Evolutionary conservation across 2,329 filamentous ascomycete species (phyloP).

Genomic region (Aureobasidium vineae): DNA sequence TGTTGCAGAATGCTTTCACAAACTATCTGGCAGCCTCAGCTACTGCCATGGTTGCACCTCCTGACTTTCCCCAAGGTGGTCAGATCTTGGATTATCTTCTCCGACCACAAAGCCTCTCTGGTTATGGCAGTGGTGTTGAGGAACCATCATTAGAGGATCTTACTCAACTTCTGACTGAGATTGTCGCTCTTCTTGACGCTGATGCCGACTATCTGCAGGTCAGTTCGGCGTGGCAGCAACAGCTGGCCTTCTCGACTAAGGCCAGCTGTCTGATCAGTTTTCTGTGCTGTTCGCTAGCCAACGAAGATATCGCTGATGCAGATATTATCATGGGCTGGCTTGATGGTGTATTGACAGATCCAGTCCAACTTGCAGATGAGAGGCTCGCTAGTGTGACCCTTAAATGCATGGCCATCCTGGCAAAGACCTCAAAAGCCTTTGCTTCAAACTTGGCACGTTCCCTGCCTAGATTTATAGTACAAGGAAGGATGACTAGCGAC

Average conservation of each 20-base stretch:
- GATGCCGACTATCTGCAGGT: constrained; percentile 87
- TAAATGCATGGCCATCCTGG: constrained; percentile 77
- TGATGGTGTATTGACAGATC: constrained; percentile 75
- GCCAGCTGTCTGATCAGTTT: constrained; percentile 77
- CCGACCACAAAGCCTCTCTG: neutral
- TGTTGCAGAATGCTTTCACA: constrained; percentile 86
- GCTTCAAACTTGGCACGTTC: constrained; percentile 75
- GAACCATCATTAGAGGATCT: constrained; percentile 51
- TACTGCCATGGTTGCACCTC: constrained; percentile 67
- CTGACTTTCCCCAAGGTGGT: constrained; percentile 56
- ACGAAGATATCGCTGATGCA: constrained; percentile 75
- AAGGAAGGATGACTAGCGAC: constrained; percentile 67
- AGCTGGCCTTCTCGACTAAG: constrained; percentile 81
- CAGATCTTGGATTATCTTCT: constrained; percentile 65
- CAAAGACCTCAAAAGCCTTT: constrained; percentile 68
- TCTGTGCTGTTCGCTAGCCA: constrained; percentile 78
- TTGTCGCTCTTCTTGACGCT: constrained; percentile 83
- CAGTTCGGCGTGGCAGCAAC: constrained; percentile 82
- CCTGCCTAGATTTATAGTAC: constrained; percentile 83
- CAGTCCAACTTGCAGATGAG: constrained; percentile 76
- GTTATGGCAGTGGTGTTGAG: constrained; percentile 3
- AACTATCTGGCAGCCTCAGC: constrained; percentile 76
- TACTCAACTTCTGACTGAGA: constrained; percentile 71
- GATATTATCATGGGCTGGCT: constrained; percentile 82
- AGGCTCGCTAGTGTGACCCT: constrained; percentile 74